These are phyloP conservation scores for Paradendryphiella salina DNA, from an alignment of 2,329 filamentous ascomycete species.

Conservation along the genomic window DNA sequence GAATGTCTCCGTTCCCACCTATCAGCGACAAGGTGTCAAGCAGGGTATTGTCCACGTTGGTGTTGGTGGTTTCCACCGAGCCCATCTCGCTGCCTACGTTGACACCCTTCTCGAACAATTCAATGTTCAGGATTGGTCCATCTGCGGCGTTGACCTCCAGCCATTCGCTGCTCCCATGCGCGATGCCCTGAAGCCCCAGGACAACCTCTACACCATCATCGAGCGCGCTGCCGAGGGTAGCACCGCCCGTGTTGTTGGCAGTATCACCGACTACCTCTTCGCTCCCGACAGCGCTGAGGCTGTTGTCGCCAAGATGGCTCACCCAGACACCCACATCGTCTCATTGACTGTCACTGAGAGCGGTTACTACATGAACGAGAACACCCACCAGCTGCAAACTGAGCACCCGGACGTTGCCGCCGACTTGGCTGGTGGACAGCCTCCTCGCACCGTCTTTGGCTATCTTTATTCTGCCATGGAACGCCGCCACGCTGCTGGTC, in stretches of 20 bases:
- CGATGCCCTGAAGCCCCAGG: conserved; percentile 29
- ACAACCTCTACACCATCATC: conserved; percentile 36
- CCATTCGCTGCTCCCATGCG: conserved; percentile 34
- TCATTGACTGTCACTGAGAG: conserved; percentile 39
- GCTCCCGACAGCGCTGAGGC: conserved; percentile 35
- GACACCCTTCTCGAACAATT: conserved; percentile 35
- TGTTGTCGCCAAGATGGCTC: conserved; percentile 37
- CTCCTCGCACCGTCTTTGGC: conserved; percentile 35
- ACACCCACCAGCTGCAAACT: conserved; percentile 32
- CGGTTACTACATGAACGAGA: conserved; percentile 39
- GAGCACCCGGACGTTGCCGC: conserved; percentile 35
- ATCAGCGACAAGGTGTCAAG: conserved; percentile 31
- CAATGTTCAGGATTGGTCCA: conserved; percentile 33
- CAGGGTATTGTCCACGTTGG: conserved; percentile 38
- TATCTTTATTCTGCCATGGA: conserved; percentile 33
- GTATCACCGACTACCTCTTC: conserved; percentile 37
- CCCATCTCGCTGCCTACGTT: conserved; percentile 35
- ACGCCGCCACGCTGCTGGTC: conserved; percentile 30
- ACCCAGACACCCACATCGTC: conserved; percentile 36
- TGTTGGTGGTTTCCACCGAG: conserved; percentile 37
- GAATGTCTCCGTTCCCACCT: conserved; percentile 28
- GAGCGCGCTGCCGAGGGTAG: conserved; percentile 31
- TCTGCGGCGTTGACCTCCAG: conserved; percentile 36
- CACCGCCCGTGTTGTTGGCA: conserved; percentile 30
- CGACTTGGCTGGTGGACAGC: conserved; percentile 27